Base-by-base conservation (phyloP, 2,329 filamentous ascomycete species). In the Mycosphaerella sp. region DNA sequence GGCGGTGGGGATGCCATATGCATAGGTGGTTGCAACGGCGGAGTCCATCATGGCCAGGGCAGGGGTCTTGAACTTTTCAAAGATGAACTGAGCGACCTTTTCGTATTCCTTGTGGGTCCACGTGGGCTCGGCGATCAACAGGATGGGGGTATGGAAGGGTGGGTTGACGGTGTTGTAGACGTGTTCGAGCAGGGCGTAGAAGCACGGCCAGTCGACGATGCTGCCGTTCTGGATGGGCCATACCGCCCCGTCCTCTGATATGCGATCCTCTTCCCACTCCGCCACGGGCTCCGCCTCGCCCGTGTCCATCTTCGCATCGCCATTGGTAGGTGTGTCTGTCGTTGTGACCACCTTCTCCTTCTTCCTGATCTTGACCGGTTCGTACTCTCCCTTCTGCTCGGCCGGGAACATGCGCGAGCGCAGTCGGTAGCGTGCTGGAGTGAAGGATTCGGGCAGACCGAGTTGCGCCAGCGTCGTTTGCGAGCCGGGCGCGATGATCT, bases 61-160 rank as follows among this genome's bases (percentile, higher is more conserved):
- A 0, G 93, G 93, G 0, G 89, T 93, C 74, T 92, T 93, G 68
- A 95, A 95, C 73, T 93, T 95, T 73, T 98, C 93, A 66, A 98
- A 98, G 60, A 97, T 83, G 76, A 95, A 98, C 59, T 93, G 89
- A 11, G 91, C 87, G 61, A 98, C 85, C 39, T 81, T 81, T 72
- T 97, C 92, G 68, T 86, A 86, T 70, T 96, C 90, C 58, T 86
- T 85, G 7, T 87, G 83, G 3, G 89, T 90, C 92, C 93, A 98
- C 62, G 85, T 85, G 3, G 93, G 91, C 63, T 95, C 88, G 6
- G 87, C 82, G 72, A 97, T 86, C 59, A 98, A 82, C 70, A 97
- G 80, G 60, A 98, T 89, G 1, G 93, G 91, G 0, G 92, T 96
- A 74, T 96, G 93, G 69, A 95, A 93, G 2, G 89, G 89, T 26